Evolutionary conservation across 2,329 filamentous ascomycete genomes (phyloP).

Genomic region (Rhinocladiella mackenziei): DNA sequence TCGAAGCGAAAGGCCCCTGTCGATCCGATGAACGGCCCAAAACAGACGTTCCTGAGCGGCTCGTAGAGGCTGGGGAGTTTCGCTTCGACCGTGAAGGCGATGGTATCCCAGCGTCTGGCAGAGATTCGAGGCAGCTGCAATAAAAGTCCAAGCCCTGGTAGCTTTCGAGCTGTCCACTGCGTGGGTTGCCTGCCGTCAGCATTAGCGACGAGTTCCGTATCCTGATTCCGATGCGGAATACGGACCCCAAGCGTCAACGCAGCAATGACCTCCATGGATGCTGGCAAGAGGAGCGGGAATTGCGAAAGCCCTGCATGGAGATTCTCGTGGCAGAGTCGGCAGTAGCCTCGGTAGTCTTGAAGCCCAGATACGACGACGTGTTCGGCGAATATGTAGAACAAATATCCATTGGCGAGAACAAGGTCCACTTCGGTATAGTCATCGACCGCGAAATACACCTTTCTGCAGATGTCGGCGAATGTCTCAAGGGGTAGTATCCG

Average conservation of each 20-base stretch:
- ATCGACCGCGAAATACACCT: constrained; percentile 38
- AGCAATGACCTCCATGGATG: constrained; percentile 36
- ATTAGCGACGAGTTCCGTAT: too few relatives aligned
- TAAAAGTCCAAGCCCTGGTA: constrained; percentile 36
- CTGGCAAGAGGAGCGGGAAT: constrained; percentile 34
- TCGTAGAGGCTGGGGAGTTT: constrained; percentile 2
- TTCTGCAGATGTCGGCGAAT: constrained; percentile 35
- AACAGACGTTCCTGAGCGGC: constrained; percentile 32
- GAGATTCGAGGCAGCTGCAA: constrained; percentile 36
- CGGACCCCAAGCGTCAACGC: constrained; percentile 36
- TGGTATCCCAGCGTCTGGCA: constrained; percentile 38
- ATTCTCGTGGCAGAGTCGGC: constrained; percentile 31
- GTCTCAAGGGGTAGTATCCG: constrained; percentile 34
- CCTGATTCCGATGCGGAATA: too few relatives aligned
- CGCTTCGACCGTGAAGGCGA: constrained; percentile 12
- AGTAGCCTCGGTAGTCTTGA: constrained; percentile 28
- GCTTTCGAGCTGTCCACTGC: constrained; percentile 36
- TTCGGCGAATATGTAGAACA: constrained; percentile 38
- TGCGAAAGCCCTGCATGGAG: constrained; percentile 29
- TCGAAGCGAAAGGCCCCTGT: constrained; percentile 38
- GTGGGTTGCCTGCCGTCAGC: constrained; percentile 31
- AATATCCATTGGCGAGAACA: constrained; percentile 37
- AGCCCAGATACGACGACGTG: constrained; percentile 31
- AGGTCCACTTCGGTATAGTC: constrained; percentile 35
- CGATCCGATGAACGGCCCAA: constrained; percentile 38